Evolutionary conservation across 2,329 filamentous ascomycete genomes (phyloP), one percentile per base, ranked within the genome.

Genomic region (Acrocalymma vagum): DNA sequence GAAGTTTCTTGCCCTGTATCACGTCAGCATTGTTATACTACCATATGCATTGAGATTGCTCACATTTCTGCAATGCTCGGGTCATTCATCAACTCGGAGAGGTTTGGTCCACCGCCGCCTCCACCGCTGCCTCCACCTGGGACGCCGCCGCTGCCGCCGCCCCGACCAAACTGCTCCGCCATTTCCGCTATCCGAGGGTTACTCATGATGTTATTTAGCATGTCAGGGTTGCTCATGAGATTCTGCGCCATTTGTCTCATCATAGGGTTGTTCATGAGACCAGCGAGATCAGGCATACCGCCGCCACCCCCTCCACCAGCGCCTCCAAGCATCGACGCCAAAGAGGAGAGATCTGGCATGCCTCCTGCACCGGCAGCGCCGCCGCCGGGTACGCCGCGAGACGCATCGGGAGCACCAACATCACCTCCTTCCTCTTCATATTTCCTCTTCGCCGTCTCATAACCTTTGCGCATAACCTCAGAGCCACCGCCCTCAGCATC

Each of bases 171-270:
- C 58, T 82, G 83, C 63, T 87, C 85, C 29, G 90, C 91, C 90
- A 96, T 93, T 66, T 95, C 84, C 41, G 89, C 82, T 48, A 97
- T 75, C 48, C 86, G 83, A 3, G 94, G 94, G 78, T 99, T 97
- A 78, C 79, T 90, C 92, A 99, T 96, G 43, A 99, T 74, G 70
- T 91, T 94, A 67, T 79, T 82, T 84, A 97, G 87, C 78, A 92
- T 84, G 8, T 95, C 89, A 0, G 94, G 94, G 75, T 99, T 96
- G 74, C 85, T 90, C 94, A 97, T 97, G 39, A 99, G 74, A 72
- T 90, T 96, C 78, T 96, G 90, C 4, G 94, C 94, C 91, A 97
- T 96, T 75, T 82, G 88, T 34, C 91, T 84, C 75, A 99, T 95
- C 94, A 97, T 97, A 40, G 94, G 94, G 77, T 97, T 99, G 78